phyloP scores from a whole-genome alignment of 495 filamentous ascomycete genomes.

The Podospora fimiseda region DNA sequence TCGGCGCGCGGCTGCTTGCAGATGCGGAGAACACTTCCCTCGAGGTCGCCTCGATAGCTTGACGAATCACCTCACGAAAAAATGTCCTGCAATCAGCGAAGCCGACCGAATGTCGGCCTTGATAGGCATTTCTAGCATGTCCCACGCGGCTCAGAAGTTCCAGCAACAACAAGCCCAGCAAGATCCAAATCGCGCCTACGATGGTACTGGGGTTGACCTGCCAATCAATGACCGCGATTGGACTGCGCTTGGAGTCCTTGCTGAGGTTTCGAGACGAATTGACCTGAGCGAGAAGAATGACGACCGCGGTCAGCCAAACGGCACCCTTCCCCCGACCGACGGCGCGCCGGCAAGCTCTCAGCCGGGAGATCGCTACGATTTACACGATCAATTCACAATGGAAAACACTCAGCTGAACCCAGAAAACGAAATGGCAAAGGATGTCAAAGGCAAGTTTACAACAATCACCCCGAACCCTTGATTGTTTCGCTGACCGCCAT shows the following conservation, averaged over 20 bases:
- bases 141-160: conserved; percentile 22
- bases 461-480: background rate
- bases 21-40: conserved; percentile 74
- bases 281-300: conserved; percentile 48
- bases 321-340: background rate
- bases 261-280: conserved; percentile 73
- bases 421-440: conserved; percentile 26
- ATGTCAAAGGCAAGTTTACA: conserved; percentile 29
- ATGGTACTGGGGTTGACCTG: conserved; percentile 24
- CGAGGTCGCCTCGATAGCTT: conserved; percentile 79
- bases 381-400: conserved; percentile 45
- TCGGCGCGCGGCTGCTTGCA: conserved; percentile 3
- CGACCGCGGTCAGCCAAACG: conserved; percentile 24
- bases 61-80: conserved; percentile 70
- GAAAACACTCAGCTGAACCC: conserved; percentile 39
- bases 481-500: conserved; percentile 2
- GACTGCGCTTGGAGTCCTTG: conserved; percentile 71
- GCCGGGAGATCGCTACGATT: conserved; percentile 32
- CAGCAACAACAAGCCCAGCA: conserved; percentile 21
- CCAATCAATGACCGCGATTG: conserved; percentile 39
- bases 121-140: conserved; percentile 41
- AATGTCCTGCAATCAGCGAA: conserved; percentile 66
- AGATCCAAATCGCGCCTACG: conserved; percentile 15
- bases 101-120: conserved; percentile 61
- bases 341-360: conserved; percentile 8